These are phyloP conservation scores for Sclerotinia borealis DNA, from an alignment of 2,329 filamentous ascomycete genomes.

Conservation along the genomic window DNA sequence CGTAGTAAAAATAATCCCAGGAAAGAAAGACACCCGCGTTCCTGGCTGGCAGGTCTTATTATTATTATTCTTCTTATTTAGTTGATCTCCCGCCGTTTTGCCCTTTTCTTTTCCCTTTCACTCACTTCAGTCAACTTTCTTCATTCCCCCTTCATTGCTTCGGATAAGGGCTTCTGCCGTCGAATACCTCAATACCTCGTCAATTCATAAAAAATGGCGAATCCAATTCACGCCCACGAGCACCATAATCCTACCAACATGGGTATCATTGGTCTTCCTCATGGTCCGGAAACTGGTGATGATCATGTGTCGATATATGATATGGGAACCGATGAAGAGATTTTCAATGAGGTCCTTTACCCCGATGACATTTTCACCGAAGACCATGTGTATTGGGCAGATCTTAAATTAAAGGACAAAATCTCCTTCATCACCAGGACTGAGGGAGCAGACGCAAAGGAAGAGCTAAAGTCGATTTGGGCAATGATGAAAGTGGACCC, in stretches of 20 bases:
- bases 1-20: neutral
- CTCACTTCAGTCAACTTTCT: neutral
- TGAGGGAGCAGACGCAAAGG: conserved; percentile 62
- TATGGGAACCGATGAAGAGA: conserved; percentile 42
- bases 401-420: conserved; percentile 65
- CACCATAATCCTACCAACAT: conserved; percentile 27
- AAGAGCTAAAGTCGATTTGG: conserved; percentile 63
- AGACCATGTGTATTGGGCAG: conserved; percentile 88
- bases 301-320: conserved; percentile 25
- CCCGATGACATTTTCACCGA: conserved; percentile 83
- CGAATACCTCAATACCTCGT: neutral
- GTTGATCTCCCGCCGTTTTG: neutral
- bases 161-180: neutral
- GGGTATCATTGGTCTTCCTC: conserved; percentile 27
- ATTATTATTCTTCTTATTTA: conserved; percentile 1
- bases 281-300: conserved; percentile 31
- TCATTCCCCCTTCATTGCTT: conserved; percentile 1
- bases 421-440: conserved; percentile 69
- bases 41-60: neutral
- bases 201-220: conserved; percentile 20
- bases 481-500: conserved; percentile 82
- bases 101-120: neutral
- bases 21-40: no score
- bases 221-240: conserved; percentile 22
- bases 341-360: conserved; percentile 74